Evolutionary conservation across 2,329 filamentous ascomycete genomes (phyloP).

Genomic region (Alternaria dauci): DNA sequence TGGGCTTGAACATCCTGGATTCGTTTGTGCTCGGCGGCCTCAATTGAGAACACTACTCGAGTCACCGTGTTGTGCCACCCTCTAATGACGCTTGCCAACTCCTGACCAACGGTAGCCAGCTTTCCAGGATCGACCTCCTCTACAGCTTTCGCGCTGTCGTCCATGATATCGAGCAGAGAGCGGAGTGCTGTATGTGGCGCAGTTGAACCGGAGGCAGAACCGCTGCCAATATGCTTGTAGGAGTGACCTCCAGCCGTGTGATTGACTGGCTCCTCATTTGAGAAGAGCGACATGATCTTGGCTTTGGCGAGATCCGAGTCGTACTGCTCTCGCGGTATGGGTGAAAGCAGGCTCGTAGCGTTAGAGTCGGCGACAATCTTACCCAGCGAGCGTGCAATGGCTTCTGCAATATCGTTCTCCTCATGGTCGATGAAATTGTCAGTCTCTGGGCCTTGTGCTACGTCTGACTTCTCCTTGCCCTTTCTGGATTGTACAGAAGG

Average conservation of each 20-base stretch:
- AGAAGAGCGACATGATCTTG: conserved; percentile 3
- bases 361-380: not conserved
- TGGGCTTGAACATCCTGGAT: conserved; percentile 4
- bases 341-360: not conserved
- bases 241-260: not conserved
- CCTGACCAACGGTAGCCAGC: not conserved
- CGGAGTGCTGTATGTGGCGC: conserved; percentile 1
- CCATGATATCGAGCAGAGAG: not conserved
- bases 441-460: not conserved
- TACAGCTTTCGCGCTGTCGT: not conserved
- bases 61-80: conserved; percentile 1
- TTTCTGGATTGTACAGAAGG: not conserved
- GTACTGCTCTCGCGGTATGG: not conserved
- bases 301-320: conserved; percentile 5
- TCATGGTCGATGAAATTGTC: not conserved
- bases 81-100: not conserved
- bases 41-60: not conserved
- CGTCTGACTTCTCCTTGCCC: not conserved
- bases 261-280: not conserved
- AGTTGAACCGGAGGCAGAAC: not conserved
- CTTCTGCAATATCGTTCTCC: conserved; percentile 12
- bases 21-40: conserved; percentile 5
- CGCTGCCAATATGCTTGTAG: conserved; percentile 2
- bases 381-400: conserved; percentile 11
- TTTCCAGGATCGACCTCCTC: not conserved